Evolutionary conservation across 495 filamentous ascomycete genomes (phyloP).

Genomic region (Penicillium cinerascens): DNA sequence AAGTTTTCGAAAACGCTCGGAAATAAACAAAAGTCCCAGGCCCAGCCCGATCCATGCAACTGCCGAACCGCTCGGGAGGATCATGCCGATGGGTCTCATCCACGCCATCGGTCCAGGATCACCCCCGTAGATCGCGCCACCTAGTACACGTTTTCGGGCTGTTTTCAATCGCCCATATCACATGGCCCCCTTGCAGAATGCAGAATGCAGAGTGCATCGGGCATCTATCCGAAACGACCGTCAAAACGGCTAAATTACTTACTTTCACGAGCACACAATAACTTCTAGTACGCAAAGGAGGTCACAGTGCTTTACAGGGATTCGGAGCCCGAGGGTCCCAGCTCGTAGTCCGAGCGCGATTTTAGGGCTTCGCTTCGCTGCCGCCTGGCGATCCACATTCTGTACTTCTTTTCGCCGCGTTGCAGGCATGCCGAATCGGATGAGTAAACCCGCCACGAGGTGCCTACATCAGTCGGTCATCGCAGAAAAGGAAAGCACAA

Average conservation of each 20-base stretch:
- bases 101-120: not conserved
- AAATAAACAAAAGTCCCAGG: not conserved
- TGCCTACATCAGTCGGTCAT: not conserved
- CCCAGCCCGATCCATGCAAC: not conserved
- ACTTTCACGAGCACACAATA: not conserved
- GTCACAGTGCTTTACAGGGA: not conserved
- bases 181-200: not conserved
- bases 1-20: not conserved
- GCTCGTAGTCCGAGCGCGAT: not conserved
- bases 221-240: not conserved
- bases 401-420: too few relatives aligned
- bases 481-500: too few relatives aligned
- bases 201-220: not conserved
- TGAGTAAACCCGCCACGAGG: not conserved
- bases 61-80: not conserved
- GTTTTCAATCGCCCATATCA: not conserved
- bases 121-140: not conserved
- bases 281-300: not conserved
- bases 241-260: not conserved
- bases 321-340: not conserved
- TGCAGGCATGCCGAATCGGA: too few relatives aligned
- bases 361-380: not conserved
- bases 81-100: not conserved
- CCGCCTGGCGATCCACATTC: not conserved
- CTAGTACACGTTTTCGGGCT: not conserved